Conservation (phyloP, 805 yeast genomes). For the Cyberlindnera euphorbiiphila region DNA sequence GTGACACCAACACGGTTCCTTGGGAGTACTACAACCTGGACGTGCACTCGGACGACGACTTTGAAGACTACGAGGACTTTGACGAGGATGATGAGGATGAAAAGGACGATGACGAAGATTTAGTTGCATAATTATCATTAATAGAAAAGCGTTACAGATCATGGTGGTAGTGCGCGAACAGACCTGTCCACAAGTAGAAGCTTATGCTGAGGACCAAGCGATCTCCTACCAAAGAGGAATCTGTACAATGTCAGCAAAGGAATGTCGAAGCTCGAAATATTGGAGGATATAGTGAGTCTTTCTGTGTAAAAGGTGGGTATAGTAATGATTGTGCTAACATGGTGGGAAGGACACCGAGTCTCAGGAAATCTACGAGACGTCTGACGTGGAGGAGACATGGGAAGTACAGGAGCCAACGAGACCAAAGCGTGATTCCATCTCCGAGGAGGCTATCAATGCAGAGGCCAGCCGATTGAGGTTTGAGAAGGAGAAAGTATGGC, state of each 20-base stretch:
- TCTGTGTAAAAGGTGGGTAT: not conserved
- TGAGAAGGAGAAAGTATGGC: constrained; percentile 22
- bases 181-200: too few relatives aligned
- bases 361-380: constrained; percentile 41
- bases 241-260: not conserved
- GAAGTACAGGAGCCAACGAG: not conserved
- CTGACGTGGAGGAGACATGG: constrained; percentile 33
- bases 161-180: too few relatives aligned
- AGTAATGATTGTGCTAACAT: not conserved
- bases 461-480: constrained; percentile 26
- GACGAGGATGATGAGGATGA: constrained; percentile 5
- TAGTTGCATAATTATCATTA: too few relatives aligned
- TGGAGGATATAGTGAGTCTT: constrained; percentile 5
- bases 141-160: too few relatives aligned
- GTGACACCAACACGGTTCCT: constrained; percentile 29
- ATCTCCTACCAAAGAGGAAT: too few relatives aligned
- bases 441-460: constrained; percentile 15
- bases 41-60: constrained; percentile 11
- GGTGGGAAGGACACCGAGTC: constrained; percentile 24
- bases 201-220: too few relatives aligned
- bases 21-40: constrained; percentile 27
- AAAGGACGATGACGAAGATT: constrained; percentile 1
- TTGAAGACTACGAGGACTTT: constrained; percentile 8
- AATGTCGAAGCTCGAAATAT: constrained; percentile 3
- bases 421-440: constrained; percentile 25